Percentiles rank a stretch among this genome's conserved stretches.
These are phyloP conservation scores for Candida railenensis DNA, from an alignment of 805 yeast species.

Conservation along the genomic window DNA sequence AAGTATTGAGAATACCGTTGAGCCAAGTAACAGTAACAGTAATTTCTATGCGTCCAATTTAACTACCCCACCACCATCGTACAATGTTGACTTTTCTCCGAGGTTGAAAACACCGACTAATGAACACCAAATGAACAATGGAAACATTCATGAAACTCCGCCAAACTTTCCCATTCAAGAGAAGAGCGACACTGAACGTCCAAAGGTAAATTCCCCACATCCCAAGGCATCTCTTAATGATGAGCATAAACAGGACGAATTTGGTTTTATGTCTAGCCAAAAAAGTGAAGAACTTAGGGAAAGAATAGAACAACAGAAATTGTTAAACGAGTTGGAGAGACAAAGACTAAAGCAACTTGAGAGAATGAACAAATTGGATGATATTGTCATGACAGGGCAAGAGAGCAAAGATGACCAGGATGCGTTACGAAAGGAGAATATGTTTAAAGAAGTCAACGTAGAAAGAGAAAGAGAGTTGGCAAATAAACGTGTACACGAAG, in stretches of 20 bases:
- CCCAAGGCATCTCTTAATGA: too few species aligned
- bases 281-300: conserved; percentile 22
- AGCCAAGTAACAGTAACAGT: not conserved
- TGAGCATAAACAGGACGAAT: too few species aligned
- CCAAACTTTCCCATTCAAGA: too few species aligned
- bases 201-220: not conserved
- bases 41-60: not conserved
- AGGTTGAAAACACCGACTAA: not conserved
- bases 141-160: too few species aligned
- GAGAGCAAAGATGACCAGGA: not conserved
- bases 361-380: conserved; percentile 4
- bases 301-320: conserved; percentile 25
- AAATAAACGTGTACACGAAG: conserved; percentile 11
- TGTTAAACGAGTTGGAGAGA: conserved; percentile 14
- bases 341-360: conserved; percentile 7
- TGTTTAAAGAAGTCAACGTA: not conserved
- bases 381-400: not conserved
- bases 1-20: not conserved
- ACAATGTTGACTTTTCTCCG: not conserved
- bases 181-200: too few species aligned
- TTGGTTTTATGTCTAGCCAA: conserved; percentile 12
- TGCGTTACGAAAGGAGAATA: not conserved
- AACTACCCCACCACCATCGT: conserved; percentile 8
- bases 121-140: not conserved
- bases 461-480: not conserved